Base-by-base conservation (phyloP, 345 rosid genomes). In the Laguncularia racemosa region DNA sequence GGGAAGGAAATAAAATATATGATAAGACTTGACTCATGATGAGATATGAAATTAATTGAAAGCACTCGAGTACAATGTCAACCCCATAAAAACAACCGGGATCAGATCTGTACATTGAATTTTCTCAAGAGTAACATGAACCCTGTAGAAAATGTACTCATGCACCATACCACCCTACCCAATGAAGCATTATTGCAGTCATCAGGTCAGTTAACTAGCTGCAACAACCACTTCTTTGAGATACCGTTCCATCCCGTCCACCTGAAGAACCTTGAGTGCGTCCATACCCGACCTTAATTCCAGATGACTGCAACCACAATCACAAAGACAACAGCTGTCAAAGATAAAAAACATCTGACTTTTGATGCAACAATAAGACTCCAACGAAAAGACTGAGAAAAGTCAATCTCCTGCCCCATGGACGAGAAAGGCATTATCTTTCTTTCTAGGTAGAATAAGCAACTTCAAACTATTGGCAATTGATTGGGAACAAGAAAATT, bases 251-350 rank as follows among this genome's bases (percentile, higher is more conserved):
- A 54, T 88, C 95, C 70, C 97, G 83, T 20, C 84, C 68, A 44
- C 84, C 85, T 0, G 91, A 60, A 66, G 79, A 66, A 55, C 95
- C 95, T 72, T 85, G 96, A 8, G 80, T 69, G 28, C 90, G 86
- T 11, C 91, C 96, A 43, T 89, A 84, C 3, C 97, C 97, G 0
- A 86, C 71, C 85, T 92, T 92, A 67, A 89, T 92, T 26, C 97
- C 99, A 0, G 91, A 89, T 6, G 93, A 84, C 88, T 93, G 83
- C 85, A 75, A 61, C 28, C 33, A 50, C 46, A 56, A 48, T 55
- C 46, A 2, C 47, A 45, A 43, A 61, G 16, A 46, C 48, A 20
- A 33, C 40, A 4, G 7, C 40, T 4, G 40, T 33, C 40, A 33
- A n/a, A 9, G 5, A 33, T 9, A 33, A 33, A 33, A 6, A 1